A percentile compares a stretch with the other conserved stretches of the same genome.
Evolutionary conservation across 305 asterid species (phyloP).

Genomic region (Rubia balearica): DNA sequence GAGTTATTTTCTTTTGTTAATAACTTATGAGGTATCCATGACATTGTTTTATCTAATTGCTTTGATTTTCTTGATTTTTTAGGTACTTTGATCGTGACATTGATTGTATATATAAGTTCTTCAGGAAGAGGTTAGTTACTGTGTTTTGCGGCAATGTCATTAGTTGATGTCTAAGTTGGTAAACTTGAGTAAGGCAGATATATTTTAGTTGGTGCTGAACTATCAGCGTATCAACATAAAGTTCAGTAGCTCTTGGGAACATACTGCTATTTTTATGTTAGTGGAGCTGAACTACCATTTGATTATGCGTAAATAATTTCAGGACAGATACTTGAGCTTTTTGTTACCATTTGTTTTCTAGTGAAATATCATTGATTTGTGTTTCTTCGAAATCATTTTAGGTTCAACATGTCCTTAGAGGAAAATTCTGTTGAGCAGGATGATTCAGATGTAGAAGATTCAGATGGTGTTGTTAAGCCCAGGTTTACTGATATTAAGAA

Average conservation of each 20-base stretch:
- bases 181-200: conserved; percentile 7
- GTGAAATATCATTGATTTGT: background rate
- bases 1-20: background rate
- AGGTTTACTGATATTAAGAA: conserved; percentile 53
- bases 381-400: conserved; percentile 16
- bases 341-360: background rate
- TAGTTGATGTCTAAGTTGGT: background rate
- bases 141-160: conserved; percentile 1
- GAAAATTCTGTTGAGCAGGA: conserved; percentile 42
- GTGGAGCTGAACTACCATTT: background rate
- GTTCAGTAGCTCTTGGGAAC: no score
- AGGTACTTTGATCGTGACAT: conserved; percentile 95
- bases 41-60: background rate
- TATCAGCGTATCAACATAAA: background rate
- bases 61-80: conserved; percentile 18
- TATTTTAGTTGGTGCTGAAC: background rate
- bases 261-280: background rate
- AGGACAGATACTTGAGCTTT: background rate
- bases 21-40: background rate
- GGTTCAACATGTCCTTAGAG: conserved; percentile 57
- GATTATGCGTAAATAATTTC: background rate
- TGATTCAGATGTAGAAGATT: conserved; percentile 36
- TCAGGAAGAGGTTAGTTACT: conserved; percentile 58
- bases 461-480: conserved; percentile 51
- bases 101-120: conserved; percentile 79